Evolutionary conservation across 2,329 filamentous ascomycete genomes (phyloP), one percentile per base, ranked within the genome.

Genomic region (Xylariaceae sp.): DNA sequence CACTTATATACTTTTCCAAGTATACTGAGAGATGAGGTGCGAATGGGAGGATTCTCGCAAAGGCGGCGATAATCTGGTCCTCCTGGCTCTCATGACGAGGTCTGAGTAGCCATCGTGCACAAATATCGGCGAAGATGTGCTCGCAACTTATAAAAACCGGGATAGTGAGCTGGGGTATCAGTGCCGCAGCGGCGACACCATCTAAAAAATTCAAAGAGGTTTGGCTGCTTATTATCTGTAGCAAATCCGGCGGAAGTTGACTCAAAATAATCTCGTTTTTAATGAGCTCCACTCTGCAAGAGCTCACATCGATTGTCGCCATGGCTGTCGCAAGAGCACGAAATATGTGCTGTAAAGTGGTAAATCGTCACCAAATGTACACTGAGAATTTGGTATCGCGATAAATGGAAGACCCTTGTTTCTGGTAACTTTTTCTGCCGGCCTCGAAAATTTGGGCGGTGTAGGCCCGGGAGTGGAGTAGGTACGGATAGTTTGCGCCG

Each of bases 21-120:
- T 90, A 88, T 48, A 82, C 78, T 42, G 84, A 82, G 35, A 97
- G 74, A 62, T 92, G 82, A 40, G 89, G 86, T 54, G 87, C 86
- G 72, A 93, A 84, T 16, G 89, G 88, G 57, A 96, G 66, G 52
- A 95, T 76, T 59, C 86, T 79, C 49, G 87, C 85, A 69, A 95
- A 86, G 23, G 87, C 85, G 45, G 83, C 77, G 52, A 92, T 76
- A 42, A 85, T 67, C 44, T 58, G 65, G 57, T 64, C 66, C 56
- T 67, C 66, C 55, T 58, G 64, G 44, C 53, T 55, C 52, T 65
- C 60, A 34, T 63, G 66, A 22, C 66, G 64, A 22, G 70, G 57
- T 62, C 70, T 64, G 59, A 74, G 72, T 36, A 86, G 72, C 89
- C 89, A 95, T 71, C 86, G 76, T 50, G 89, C 86, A 66, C 86